phyloP scores from a whole-genome alignment of 192 early-diverging fungal species.

The Neocallimastix lanati region DNA sequence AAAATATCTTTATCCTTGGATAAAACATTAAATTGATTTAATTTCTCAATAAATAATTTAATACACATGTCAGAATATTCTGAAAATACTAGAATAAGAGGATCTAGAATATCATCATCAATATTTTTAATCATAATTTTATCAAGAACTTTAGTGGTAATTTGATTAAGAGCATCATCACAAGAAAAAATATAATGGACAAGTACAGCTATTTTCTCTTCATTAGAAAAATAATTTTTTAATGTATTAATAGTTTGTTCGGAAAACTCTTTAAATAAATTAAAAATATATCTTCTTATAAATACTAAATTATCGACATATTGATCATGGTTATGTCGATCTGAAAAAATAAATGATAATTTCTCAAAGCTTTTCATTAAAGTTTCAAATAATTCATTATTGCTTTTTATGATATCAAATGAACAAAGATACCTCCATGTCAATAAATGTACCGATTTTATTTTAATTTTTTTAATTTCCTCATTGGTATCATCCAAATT shows the following conservation, averaged over 20 bases:
- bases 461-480: not conserved
- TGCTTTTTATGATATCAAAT: not conserved
- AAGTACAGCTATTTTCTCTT: not conserved
- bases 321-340: not conserved
- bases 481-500: not conserved
- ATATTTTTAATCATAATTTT: not conserved
- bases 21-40: not conserved
- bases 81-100: not conserved
- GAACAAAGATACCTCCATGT: not conserved
- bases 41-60: not conserved
- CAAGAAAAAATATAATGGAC: not conserved
- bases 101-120: not conserved
- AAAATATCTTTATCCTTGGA: not conserved
- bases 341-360: not conserved
- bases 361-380: not conserved
- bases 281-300: not conserved
- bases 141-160: not conserved
- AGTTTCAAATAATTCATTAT: not conserved
- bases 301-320: not conserved
- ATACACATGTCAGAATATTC: not conserved
- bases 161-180: not conserved
- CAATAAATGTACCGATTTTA: not conserved
- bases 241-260: not conserved
- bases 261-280: not conserved
- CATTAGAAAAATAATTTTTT: not conserved